phyloP scores from a whole-genome alignment of 139 green algal genomes.

The Chlorella sp. region DNA sequence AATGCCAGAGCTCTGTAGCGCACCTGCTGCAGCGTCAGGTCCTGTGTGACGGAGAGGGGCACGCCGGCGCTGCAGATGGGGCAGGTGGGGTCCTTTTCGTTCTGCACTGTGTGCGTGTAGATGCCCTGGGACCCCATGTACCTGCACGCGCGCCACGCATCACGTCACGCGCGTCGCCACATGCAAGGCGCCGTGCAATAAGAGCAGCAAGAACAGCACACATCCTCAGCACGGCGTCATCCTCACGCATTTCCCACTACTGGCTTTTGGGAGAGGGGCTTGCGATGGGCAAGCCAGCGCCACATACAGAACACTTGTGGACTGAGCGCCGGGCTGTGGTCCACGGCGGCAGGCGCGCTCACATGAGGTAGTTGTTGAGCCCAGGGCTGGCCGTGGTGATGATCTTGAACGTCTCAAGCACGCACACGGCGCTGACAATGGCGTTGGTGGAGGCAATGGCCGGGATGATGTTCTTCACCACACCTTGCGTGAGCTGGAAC shows the following conservation, averaged over 20 bases:
- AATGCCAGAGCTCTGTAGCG: too few species aligned
- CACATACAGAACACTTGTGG: too few species aligned
- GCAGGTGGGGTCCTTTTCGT: constrained; percentile 84
- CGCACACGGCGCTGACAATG: constrained; percentile 87
- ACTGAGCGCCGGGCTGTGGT: too few species aligned
- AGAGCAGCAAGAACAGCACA: too few species aligned
- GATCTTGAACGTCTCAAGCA: constrained; percentile 93
- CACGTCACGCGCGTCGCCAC: too few species aligned
- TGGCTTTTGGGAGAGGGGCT: too few species aligned
- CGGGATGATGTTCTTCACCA: constrained; percentile 99
- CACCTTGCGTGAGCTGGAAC: constrained; percentile 83
- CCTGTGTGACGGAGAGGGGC: constrained; percentile 47
- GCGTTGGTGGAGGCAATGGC: constrained; percentile 98
- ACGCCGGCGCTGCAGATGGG: constrained; percentile 84
- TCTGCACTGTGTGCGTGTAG: constrained; percentile 91
- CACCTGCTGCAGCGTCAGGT: constrained; percentile 66
- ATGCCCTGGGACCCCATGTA: constrained; percentile 89
- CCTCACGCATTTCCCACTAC: too few species aligned
- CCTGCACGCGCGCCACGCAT: too few species aligned
- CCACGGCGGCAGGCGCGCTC: too few species aligned
- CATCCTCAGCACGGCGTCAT: too few species aligned
- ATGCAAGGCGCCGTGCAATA: too few species aligned
- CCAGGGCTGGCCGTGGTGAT: constrained; percentile 79
- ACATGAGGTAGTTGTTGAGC: constrained; percentile 99
- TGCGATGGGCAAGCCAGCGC: too few species aligned